Conservation (phyloP, 148 eudicot genomes). For the Heliosperma pusillum region DNA sequence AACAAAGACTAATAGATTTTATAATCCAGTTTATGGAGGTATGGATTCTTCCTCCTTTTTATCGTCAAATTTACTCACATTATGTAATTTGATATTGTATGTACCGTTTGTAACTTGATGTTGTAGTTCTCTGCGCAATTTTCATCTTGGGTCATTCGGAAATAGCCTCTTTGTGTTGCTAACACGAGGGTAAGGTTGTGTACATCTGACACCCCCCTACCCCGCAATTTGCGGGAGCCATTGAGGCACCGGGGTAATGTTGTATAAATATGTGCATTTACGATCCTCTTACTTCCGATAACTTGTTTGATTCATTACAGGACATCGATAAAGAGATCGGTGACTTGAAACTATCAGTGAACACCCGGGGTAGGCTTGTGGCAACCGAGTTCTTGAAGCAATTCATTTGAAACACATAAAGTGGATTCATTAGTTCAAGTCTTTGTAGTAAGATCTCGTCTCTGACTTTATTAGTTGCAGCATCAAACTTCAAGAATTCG, state of each 20-base stretch:
- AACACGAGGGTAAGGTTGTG: too few relatives aligned
- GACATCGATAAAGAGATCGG: conserved; percentile 95
- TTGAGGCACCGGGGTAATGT: too few relatives aligned
- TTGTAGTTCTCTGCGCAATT: too few relatives aligned
- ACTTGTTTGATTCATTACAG: conserved; percentile 36
- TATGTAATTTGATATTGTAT: not conserved
- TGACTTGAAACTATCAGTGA: conserved; percentile 84
- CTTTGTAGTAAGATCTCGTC: not conserved
- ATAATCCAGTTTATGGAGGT: conserved; percentile 99
- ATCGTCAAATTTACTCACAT: not conserved
- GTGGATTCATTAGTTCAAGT: not conserved
- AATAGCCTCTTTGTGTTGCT: too few relatives aligned
- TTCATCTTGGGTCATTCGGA: too few relatives aligned
- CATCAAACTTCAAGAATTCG: not conserved
- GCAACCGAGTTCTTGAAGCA: conserved; percentile 97
- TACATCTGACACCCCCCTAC: not conserved
- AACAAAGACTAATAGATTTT: conserved; percentile 88
- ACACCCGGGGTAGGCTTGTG: conserved; percentile 92
- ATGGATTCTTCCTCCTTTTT: conserved; percentile 21
- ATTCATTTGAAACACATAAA: conserved; percentile 43
- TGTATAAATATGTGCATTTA: too few relatives aligned
- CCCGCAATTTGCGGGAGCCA: too few relatives aligned
- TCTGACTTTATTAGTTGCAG: not conserved
- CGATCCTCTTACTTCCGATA: not conserved
- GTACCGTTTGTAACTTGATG: too few relatives aligned